Evolutionary conservation across 2,329 filamentous ascomycete genomes (phyloP).

Genomic region (Lachnellula occidentalis): DNA sequence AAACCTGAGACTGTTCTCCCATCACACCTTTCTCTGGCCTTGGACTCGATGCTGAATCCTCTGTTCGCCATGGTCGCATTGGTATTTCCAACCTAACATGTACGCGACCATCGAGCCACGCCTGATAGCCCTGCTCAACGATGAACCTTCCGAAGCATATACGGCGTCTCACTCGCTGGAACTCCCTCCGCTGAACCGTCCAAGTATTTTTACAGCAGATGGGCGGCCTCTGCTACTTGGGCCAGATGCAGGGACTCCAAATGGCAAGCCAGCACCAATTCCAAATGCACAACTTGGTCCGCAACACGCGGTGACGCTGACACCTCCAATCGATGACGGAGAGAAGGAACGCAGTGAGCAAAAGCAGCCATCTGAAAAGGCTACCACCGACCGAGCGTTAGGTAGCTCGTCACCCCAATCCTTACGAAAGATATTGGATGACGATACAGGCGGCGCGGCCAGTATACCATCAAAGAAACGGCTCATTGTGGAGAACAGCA

Average conservation of each 20-base stretch:
- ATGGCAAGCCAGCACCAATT: slow-evolving; percentile 15
- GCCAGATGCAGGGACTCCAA: slow-evolving; percentile 37
- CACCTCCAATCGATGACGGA: slow-evolving; percentile 17
- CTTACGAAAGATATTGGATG: slow-evolving; percentile 30
- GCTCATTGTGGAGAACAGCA: slow-evolving; percentile 41
- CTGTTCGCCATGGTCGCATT: background rate
- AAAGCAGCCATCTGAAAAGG: slow-evolving; percentile 14
- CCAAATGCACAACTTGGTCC: slow-evolving; percentile 11
- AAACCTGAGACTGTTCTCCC: too few species aligned
- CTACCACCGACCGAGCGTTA: slow-evolving; percentile 19
- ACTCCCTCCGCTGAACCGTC: slow-evolving; percentile 49
- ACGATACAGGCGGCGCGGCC: slow-evolving; percentile 25
- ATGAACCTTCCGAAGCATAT: slow-evolving; percentile 37
- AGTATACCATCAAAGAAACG: slow-evolving; percentile 46
- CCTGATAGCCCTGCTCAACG: slow-evolving; percentile 60
- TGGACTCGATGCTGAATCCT: background rate
- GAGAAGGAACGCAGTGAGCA: slow-evolving; percentile 28
- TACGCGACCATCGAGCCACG: slow-evolving; percentile 57
- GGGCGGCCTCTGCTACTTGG: slow-evolving; percentile 45
- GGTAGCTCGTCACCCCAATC: slow-evolving; percentile 31
- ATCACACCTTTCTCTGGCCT: background rate
- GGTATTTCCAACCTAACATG: slow-evolving; percentile 16
- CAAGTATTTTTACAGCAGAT: slow-evolving; percentile 39
- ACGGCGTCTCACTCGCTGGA: slow-evolving; percentile 39
- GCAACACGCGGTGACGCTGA: slow-evolving; percentile 14